phyloP scores from a whole-genome alignment of 257 asterid genomes.

The Apocynum venetum region DNA sequence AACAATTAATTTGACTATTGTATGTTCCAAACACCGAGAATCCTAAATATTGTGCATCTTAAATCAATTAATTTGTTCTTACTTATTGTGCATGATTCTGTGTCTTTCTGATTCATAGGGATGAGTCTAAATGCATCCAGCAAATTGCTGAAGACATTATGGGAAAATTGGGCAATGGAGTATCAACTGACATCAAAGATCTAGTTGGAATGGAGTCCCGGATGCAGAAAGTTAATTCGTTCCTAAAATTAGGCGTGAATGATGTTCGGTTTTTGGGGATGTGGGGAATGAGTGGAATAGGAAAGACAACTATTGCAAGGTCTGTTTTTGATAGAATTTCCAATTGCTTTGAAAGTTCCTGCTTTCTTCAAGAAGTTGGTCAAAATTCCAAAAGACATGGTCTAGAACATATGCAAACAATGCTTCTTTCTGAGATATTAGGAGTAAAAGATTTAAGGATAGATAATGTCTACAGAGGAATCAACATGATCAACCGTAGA shows the following conservation, averaged over 20 bases:
- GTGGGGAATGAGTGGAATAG: background rate
- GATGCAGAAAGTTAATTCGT: background rate
- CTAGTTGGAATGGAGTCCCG: background rate
- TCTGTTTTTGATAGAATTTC: background rate
- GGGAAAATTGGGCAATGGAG: background rate
- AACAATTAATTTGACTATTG: no score
- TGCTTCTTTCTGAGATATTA: background rate
- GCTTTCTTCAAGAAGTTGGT: background rate
- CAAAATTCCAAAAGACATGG: background rate
- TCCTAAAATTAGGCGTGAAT: no score
- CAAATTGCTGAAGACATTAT: background rate
- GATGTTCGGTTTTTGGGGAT: background rate
- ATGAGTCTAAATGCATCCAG: background rate
- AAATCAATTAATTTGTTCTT: no score
- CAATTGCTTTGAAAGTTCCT: background rate
- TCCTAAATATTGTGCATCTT: no score
- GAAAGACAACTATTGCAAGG: background rate
- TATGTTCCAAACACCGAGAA: no score
- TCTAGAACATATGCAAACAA: background rate
- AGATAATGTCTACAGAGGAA: background rate
- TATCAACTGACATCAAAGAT: background rate
- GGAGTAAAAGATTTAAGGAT: background rate
- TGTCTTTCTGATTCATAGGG: background rate
- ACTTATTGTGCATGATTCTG: background rate
- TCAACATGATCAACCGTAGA: background rate